Evolutionary conservation across 73 alveolate species (phyloP).

Genomic region (Tetrahymena borealis): DNA sequence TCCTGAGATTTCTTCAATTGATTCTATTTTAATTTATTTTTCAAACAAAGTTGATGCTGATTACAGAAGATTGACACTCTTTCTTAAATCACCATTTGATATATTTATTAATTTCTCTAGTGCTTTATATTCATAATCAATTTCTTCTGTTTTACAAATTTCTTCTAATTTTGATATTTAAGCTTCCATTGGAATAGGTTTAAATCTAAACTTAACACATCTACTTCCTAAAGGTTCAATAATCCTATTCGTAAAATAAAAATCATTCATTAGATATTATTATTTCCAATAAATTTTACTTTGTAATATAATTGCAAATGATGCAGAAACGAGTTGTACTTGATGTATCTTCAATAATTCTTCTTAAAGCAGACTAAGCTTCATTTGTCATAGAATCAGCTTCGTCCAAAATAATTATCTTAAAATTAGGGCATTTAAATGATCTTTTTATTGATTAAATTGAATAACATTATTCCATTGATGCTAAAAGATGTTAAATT

Average conservation of each 20-base stretch:
- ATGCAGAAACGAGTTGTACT: constrained; percentile 96
- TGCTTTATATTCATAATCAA: constrained; percentile 58
- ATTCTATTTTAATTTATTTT: constrained; percentile 54
- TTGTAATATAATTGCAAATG: constrained; percentile 96
- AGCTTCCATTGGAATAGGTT: constrained; percentile 89
- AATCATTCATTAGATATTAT: not conserved
- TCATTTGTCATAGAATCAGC: constrained; percentile 99
- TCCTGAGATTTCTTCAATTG: constrained; percentile 84
- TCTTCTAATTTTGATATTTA: constrained; percentile 71
- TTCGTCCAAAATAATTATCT: constrained; percentile 97
- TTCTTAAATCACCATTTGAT: constrained; percentile 90
- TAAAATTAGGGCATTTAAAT: constrained; percentile 37
- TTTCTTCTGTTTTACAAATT: constrained; percentile 78
- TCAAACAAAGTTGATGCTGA: constrained; percentile 71
- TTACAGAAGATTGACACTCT: constrained; percentile 80
- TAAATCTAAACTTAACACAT: constrained; percentile 97
- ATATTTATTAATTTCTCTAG: constrained; percentile 69
- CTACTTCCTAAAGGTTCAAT: constrained; percentile 97
- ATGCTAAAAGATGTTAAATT: constrained; percentile 47
- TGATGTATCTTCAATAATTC: constrained; percentile 97
- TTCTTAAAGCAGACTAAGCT: constrained; percentile 98
- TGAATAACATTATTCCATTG: not conserved
- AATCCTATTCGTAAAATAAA: constrained; percentile 45
- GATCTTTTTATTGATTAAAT: not conserved
- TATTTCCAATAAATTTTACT: not conserved